Evolutionary conservation across 768 basidiomycete genomes (phyloP).

Genomic region (Termitomyces sp.): DNA sequence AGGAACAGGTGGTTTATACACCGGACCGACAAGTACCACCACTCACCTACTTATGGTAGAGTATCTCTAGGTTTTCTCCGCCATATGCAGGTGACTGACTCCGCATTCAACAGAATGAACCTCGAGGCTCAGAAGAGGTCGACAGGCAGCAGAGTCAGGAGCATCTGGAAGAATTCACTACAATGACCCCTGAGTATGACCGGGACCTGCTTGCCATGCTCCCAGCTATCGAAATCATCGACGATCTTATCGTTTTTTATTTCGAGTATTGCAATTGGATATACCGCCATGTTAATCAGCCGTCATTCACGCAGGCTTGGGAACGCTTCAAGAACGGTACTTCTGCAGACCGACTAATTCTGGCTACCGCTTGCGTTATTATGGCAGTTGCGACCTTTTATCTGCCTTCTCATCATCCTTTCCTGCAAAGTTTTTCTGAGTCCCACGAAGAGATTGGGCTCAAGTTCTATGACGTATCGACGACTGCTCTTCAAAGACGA

Average conservation of each 20-base stretch:
- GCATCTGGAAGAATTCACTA: slow-evolving; percentile 31
- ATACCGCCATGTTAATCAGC: slow-evolving; percentile 70
- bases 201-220: slow-evolving; percentile 65
- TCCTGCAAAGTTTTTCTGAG: slow-evolving; percentile 49
- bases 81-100: slow-evolving; percentile 11
- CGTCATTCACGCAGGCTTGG: slow-evolving; percentile 61
- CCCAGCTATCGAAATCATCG: slow-evolving; percentile 63
- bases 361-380: slow-evolving; percentile 69
- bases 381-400: slow-evolving; percentile 73
- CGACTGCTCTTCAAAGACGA: slow-evolving; percentile 56
- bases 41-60: slow-evolving; percentile 62
- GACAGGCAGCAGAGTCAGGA: slow-evolving; percentile 53
- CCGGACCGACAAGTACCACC: slow-evolving; percentile 74
- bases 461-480: slow-evolving; percentile 68
- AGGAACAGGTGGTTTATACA: slow-evolving; percentile 64
- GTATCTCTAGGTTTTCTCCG: slow-evolving; percentile 11
- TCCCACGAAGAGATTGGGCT: slow-evolving; percentile 54
- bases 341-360: slow-evolving; percentile 59
- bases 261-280: slow-evolving; percentile 89
- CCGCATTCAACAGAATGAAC: slow-evolving; percentile 30
- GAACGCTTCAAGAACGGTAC: slow-evolving; percentile 65
- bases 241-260: slow-evolving; percentile 69
- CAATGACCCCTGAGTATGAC: slow-evolving; percentile 55
- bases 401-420: slow-evolving; percentile 57
- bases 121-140: slow-evolving; percentile 47